Evolutionary conservation across 1,139 yeast species (phyloP), one percentile per base, ranked within the genome.

Genomic region (Tardiomyces depauwii): DNA sequence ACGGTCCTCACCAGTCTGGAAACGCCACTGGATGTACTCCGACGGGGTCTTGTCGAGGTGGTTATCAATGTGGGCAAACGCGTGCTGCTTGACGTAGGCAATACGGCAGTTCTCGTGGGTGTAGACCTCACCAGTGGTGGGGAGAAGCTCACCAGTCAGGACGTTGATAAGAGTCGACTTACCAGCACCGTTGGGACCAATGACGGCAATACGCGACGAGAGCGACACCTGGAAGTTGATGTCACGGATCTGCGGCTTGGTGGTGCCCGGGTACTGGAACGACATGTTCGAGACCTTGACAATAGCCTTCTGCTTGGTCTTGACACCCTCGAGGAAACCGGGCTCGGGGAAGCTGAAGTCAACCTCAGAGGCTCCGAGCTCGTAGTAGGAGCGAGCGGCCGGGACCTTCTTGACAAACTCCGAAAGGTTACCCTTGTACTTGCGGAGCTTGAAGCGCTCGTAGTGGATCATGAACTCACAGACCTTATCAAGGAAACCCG

Each of bases 1-100:
- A 79, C 98, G 87, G 75, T 91, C 98, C 78, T 91, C 98, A 87
- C 98, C 98, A 69, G 98, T 91, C 79, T 91, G 98, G 96, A 89
- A 91, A 82, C 98, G 89, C 98, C 98, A 91, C 80, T 91, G 98
- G 63, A 91, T 91, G 77, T 91, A 91, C 78, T 91, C 98, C 66
- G 96, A 88, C 68, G 98, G 98, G 67, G 98, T 91, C 81, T 85
- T 85, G 81, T 91, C 98, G 74, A 89, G 82, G 71, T 91, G 98
- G 72, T 86, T 80, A 76, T 91, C 98, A 68, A 91, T 88, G 73
- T 91, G 98, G 56, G 97, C 96, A 70, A 91, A 91, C 72, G 98
- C 98, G 73, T 91, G 97, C 78, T 91, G 98, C 78, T 91, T 91
- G 66, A 91, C 89, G 89, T 91, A 91, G 66, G 97, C 97, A 65